phyloP scores from a whole-genome alignment of 2,329 filamentous ascomycete species.

The Claviceps lovelessii region DNA sequence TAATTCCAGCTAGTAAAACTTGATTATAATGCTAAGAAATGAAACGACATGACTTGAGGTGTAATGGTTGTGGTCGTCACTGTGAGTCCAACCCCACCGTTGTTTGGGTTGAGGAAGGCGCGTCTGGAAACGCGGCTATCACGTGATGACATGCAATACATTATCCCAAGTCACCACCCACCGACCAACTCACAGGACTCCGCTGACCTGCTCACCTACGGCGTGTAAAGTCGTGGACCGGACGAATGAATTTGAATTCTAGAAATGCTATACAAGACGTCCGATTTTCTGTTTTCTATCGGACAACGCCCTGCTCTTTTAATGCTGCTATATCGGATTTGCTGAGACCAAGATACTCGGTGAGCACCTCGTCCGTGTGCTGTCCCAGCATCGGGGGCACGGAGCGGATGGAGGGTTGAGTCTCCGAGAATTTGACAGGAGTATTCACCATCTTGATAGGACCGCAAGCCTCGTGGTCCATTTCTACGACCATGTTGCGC shows the following conservation, averaged over 20 bases:
- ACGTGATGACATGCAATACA: background rate
- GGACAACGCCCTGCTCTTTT: constrained; percentile 52
- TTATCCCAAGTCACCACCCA: background rate
- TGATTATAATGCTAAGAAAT: background rate
- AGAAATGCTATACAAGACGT: background rate
- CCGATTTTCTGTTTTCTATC: constrained; percentile 18
- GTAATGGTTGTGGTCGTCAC: background rate
- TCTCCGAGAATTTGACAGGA: constrained; percentile 84
- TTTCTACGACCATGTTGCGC: constrained; percentile 76
- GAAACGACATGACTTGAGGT: background rate
- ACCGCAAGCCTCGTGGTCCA: constrained; percentile 73
- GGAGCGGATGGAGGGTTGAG: constrained; percentile 58
- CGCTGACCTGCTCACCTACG: background rate
- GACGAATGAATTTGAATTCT: background rate
- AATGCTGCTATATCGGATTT: constrained; percentile 45
- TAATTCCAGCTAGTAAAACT: too few species aligned
- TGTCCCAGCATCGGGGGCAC: constrained; percentile 76
- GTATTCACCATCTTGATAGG: constrained; percentile 83
- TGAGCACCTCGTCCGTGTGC: constrained; percentile 68
- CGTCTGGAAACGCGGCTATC: background rate
- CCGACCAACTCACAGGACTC: background rate
- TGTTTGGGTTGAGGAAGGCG: background rate
- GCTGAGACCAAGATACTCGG: constrained; percentile 45
- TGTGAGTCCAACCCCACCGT: background rate
- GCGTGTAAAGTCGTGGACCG: background rate